Base-by-base conservation (phyloP, 202 grass and related monocot species). In the Brachypodium distachyon region DNA sequence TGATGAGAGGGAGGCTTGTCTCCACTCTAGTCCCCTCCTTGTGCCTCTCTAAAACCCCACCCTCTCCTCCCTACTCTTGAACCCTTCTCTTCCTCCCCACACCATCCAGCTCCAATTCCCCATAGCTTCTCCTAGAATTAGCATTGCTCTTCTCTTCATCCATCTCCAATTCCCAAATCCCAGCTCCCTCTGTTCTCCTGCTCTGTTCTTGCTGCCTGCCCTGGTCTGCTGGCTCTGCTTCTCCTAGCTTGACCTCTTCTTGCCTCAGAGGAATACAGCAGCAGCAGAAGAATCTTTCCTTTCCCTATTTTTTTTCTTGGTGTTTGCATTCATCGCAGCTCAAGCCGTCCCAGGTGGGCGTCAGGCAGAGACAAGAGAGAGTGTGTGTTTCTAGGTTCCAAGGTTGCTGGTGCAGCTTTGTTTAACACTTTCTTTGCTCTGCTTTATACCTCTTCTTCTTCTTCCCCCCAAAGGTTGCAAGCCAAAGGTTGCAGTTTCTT, bases 11-110 rank as follows among this genome's bases (percentile, higher is more conserved):
- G 86, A 62, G 36, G 49, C 68, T 90, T 90, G 84, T 87, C 77
- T 85, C 60, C 28, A 54, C 59, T 49, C 63, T 65, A 47, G 39
- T 4, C 14, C 41, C n/a, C 33, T 32, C 43, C 38, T n/a, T n/a
- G n/a, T n/a, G n/a, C n/a, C 81, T 34, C 82, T 83, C 78, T 81
- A 85, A 82, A 84, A 89, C 84, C 87, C 85, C 90, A 84, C 73
- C 82, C 66, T 29, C 73, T 75, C 48, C 63, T 43, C 47, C 73
- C 79, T 79, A 61, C 73, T 67, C 83, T 56, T 80, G 86, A 88
- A 88, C 81, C 86, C 86, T 88, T 88, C n/a, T 74, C 75, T 81
- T 63, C 83, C 39, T 83, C 68, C 82, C 26, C 38, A n/a, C 37
- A 9, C 26, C 43, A 52, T n/a, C 62, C 62, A 46, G 34, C 78